Percentiles rank a stretch among this genome's conserved stretches.
These are phyloP conservation scores for Cadophora sp. DNA, from an alignment of 2,329 filamentous ascomycete species.

Conservation along the genomic window DNA sequence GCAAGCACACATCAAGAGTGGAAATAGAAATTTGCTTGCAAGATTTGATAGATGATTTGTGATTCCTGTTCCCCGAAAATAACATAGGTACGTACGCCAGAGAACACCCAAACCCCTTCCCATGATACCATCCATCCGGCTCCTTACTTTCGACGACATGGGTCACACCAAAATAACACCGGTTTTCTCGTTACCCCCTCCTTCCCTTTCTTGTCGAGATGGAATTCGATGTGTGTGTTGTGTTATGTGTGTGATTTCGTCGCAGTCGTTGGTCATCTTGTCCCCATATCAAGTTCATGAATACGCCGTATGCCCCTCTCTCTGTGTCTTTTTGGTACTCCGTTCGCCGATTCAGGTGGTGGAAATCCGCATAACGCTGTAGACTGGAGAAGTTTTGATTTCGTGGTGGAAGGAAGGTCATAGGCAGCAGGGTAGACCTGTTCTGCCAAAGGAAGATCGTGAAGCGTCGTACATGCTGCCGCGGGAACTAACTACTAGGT, in stretches of 20 bases:
- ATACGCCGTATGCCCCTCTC: slow-evolving; percentile 42
- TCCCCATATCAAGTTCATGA: slow-evolving; percentile 24
- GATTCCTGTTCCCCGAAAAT: slow-evolving; percentile 12
- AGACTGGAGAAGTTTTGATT: slow-evolving; percentile 34
- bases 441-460: slow-evolving; percentile 34
- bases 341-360: slow-evolving; percentile 42
- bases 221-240: slow-evolving; percentile 13
- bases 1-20: neutral
- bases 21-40: slow-evolving; percentile 1
- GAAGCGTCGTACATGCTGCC: slow-evolving; percentile 36
- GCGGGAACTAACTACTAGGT: slow-evolving; percentile 19
- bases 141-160: slow-evolving; percentile 7
- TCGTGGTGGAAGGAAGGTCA: slow-evolving; percentile 25
- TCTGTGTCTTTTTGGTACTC: slow-evolving; percentile 43
- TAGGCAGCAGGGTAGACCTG: slow-evolving; percentile 21
- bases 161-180: slow-evolving; percentile 16
- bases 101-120: slow-evolving; percentile 17
- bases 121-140: slow-evolving; percentile 11
- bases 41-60: slow-evolving; percentile 9
- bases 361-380: slow-evolving; percentile 39
- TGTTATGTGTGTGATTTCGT: neutral
- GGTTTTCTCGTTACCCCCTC: slow-evolving; percentile 8
- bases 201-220: slow-evolving; percentile 16
- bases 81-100: slow-evolving; percentile 10
- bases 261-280: slow-evolving; percentile 9